These are phyloP conservation scores for Adenanthera pavonina DNA, from an alignment of 306 rosid genomes.

Conservation along the genomic window DNA sequence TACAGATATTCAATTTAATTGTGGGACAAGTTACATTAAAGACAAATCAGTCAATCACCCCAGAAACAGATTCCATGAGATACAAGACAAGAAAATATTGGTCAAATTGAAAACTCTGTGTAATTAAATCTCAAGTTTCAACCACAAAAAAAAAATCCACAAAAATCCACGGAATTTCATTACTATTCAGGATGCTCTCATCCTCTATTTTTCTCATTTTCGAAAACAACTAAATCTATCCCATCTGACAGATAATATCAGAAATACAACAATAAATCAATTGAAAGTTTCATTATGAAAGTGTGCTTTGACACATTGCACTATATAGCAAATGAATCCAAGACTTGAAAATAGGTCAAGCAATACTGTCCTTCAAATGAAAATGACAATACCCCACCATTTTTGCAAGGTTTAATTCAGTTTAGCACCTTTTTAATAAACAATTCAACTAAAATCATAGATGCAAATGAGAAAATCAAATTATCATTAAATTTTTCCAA, in stretches of 20 bases:
- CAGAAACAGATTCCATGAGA: background rate
- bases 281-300: background rate
- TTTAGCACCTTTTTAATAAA: background rate
- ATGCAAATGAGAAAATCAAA: background rate
- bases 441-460: background rate
- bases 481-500: background rate
- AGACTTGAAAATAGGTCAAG: background rate
- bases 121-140: background rate
- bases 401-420: background rate
- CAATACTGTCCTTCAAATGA: conserved; percentile 8
- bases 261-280: background rate
- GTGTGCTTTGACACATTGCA: background rate
- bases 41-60: background rate
- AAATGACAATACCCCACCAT: background rate
- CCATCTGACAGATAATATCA: background rate
- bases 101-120: background rate
- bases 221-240: background rate
- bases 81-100: background rate
- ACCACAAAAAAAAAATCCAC: background rate
- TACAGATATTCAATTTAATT: background rate
- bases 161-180: background rate
- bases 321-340: conserved; percentile 2
- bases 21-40: background rate
- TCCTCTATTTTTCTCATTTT: background rate
- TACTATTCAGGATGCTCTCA: background rate